Percentiles rank a stretch among this genome's conserved stretches.
Evolutionary conservation across 208 protist genomes (phyloP).

Genomic region (Leishmania turanica): DNA sequence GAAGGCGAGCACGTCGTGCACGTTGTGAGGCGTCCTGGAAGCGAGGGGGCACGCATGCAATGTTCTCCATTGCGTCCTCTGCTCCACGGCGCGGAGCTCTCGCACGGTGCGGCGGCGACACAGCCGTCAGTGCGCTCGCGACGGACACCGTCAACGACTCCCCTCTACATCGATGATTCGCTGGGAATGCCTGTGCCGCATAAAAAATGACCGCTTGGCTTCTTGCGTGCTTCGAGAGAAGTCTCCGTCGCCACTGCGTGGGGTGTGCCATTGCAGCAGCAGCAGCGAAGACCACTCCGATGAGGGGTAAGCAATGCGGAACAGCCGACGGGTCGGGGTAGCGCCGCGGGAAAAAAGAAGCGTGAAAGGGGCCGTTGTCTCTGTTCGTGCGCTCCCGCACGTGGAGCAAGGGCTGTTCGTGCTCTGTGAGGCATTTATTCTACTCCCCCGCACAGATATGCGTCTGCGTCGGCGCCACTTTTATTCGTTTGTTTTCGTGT

Average conservation of each 20-base stretch:
- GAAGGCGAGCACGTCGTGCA: conserved; percentile 7
- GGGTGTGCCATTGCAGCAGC: neutral
- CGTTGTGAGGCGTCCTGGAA: neutral
- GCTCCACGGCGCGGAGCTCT: neutral
- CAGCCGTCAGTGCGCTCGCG: neutral
- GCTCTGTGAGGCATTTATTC: neutral
- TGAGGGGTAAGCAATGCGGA: neutral
- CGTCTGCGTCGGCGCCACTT: neutral
- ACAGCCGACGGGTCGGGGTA: neutral
- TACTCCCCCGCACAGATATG: neutral
- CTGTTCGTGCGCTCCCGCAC: neutral
- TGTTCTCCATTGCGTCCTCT: neutral
- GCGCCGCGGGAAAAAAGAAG: neutral
- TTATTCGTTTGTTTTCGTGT: neutral
- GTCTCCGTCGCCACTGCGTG: neutral
- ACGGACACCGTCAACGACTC: neutral
- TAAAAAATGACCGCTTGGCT: neutral
- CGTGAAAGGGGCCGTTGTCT: neutral
- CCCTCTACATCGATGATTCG: neutral
- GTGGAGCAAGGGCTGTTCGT: neutral
- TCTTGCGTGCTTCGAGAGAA: neutral
- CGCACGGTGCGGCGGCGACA: neutral
- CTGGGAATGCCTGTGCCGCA: neutral
- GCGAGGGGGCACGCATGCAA: neutral
- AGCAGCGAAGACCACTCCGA: neutral